Conservation (phyloP, 768 basidiomycete species). For the Suillus hirtellus region DNA sequence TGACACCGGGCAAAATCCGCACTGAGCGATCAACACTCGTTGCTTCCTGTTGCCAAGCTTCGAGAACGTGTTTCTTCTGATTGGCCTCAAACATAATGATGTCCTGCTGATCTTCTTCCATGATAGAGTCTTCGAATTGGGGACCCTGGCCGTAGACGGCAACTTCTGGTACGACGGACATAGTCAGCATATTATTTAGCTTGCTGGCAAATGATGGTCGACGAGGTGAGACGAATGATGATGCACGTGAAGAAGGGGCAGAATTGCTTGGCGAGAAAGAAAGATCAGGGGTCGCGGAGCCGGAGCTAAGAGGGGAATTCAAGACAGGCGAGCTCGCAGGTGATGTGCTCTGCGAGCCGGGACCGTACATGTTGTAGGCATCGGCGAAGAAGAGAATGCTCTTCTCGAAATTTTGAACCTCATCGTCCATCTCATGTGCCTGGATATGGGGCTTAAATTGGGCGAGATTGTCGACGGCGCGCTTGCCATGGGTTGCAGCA, state of each 20-base stretch:
- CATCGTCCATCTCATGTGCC: conserved; percentile 54
- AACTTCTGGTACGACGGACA: conserved; percentile 35
- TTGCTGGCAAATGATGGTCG: conserved; percentile 49
- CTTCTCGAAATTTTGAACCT: conserved; percentile 63
- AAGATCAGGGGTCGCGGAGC: conserved; percentile 43
- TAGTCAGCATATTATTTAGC: conserved; percentile 41
- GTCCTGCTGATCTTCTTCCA: conserved; percentile 39
- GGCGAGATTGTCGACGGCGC: conserved; percentile 72
- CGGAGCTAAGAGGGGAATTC: conserved; percentile 30
- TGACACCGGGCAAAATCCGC: conserved; percentile 70
- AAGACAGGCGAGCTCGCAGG: conserved; percentile 15
- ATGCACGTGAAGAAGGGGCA: conserved; percentile 42
- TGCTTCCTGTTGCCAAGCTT: conserved; percentile 60
- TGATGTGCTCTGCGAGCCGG: conserved; percentile 32
- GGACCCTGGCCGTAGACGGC: conserved; percentile 24
- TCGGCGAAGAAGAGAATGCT: conserved; percentile 68
- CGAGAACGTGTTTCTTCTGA: conserved; percentile 33
- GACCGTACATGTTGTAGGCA: conserved; percentile 48
- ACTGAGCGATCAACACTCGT: conserved; percentile 60
- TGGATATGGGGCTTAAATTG: conserved; percentile 59
- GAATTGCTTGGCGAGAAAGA: conserved; percentile 38
- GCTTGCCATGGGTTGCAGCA: conserved; percentile 76
- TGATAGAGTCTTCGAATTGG: conserved; percentile 30
- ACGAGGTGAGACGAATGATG: conserved; percentile 41
- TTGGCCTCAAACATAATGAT: conserved; percentile 28